Conservation (phyloP, 495 filamentous ascomycete genomes). For the Parmelia sp. region DNA sequence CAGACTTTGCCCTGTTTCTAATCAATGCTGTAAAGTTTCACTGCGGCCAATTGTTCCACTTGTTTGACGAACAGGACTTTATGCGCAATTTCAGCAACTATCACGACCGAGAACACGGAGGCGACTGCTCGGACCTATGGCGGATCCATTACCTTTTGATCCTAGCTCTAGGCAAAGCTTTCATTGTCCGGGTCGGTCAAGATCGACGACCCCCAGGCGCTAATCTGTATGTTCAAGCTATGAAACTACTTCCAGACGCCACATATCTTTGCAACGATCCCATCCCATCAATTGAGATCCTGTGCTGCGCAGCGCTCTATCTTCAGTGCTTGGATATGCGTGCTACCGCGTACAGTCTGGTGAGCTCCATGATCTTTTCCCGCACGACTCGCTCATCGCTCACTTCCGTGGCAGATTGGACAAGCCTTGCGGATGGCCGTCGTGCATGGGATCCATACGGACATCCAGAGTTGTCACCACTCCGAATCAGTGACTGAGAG, state of each 20-base stretch:
- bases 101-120: slow-evolving; percentile 30
- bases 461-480: slow-evolving; percentile 36
- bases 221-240: slow-evolving; percentile 37
- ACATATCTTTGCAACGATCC: slow-evolving; percentile 34
- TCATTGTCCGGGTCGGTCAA: slow-evolving; percentile 34
- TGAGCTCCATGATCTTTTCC: slow-evolving; percentile 19
- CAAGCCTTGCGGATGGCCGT: slow-evolving; percentile 41
- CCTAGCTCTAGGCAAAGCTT: slow-evolving; percentile 41
- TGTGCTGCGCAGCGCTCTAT: slow-evolving; percentile 37
- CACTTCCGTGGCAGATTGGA: slow-evolving; percentile 33
- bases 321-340: slow-evolving; percentile 38
- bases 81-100: slow-evolving; percentile 36
- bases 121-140: slow-evolving; percentile 32
- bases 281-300: slow-evolving; percentile 36
- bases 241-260: slow-evolving; percentile 37
- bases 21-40: slow-evolving; percentile 36
- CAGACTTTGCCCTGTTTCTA: slow-evolving; percentile 35
- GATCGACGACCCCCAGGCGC: slow-evolving; percentile 33
- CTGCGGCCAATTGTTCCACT: slow-evolving; percentile 40
- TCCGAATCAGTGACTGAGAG: slow-evolving; percentile 34
- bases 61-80: slow-evolving; percentile 40
- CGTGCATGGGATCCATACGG: slow-evolving; percentile 40
- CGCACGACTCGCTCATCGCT: not conserved
- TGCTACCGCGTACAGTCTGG: slow-evolving; percentile 36
- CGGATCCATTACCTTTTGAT: slow-evolving; percentile 43